Conservation (phyloP, 1,284 basidiomycete species). For the Rhodotorula sp. region DNA sequence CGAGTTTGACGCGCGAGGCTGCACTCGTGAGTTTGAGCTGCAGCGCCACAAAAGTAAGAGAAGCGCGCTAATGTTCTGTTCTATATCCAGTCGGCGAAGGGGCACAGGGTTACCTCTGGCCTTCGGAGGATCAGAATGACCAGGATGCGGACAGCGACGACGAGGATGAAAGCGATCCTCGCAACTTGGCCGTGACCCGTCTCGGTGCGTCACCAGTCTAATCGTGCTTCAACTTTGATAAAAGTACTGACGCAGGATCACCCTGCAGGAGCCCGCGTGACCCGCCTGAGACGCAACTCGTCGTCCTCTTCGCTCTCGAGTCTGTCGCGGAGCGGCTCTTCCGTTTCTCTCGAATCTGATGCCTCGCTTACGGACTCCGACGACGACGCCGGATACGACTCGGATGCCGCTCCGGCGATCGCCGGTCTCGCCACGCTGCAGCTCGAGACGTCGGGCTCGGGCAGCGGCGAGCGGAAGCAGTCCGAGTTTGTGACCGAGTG, state of each 20-base stretch:
- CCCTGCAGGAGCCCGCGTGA: slow-evolving; percentile 16
- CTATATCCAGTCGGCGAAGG: slow-evolving; percentile 45
- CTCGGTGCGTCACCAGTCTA: slow-evolving; percentile 31
- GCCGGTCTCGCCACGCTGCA: slow-evolving; percentile 38
- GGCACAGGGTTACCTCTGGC: slow-evolving; percentile 52
- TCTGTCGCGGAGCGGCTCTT: slow-evolving; percentile 41
- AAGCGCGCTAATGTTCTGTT: neutral
- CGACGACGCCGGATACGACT: neutral
- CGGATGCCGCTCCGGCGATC: slow-evolving; percentile 35
- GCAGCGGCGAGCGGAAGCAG: slow-evolving; percentile 30
- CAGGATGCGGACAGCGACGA: slow-evolving; percentile 43
- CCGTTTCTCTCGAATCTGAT: slow-evolving; percentile 38
- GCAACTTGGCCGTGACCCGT: slow-evolving; percentile 42
- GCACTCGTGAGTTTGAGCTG: slow-evolving; percentile 47
- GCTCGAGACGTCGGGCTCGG: slow-evolving; percentile 14
- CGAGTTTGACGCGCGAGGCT: slow-evolving; percentile 48
- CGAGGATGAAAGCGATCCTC: slow-evolving; percentile 41
- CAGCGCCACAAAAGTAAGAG: neutral
- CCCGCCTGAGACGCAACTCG: slow-evolving; percentile 18
- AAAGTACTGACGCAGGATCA: neutral
- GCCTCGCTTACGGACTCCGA: slow-evolving; percentile 22
- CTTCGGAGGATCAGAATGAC: slow-evolving; percentile 43
- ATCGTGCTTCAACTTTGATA: slow-evolving; percentile 6
- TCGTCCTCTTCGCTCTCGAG: slow-evolving; percentile 44
- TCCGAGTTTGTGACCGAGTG: slow-evolving; percentile 76